Evolutionary conservation across 768 basidiomycete species (phyloP).

Genomic region (Leccinum sublutescens): DNA sequence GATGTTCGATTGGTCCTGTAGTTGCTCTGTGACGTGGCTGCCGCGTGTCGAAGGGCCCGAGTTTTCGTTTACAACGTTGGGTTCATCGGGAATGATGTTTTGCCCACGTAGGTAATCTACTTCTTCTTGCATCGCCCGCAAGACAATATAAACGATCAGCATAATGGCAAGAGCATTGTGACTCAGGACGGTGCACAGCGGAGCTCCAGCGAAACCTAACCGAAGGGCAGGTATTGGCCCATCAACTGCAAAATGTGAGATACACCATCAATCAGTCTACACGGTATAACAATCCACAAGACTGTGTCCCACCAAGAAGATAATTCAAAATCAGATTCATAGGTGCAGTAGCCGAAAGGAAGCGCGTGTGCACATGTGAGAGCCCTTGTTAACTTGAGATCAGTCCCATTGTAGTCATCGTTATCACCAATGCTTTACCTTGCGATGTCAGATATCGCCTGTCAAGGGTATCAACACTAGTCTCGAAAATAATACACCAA

Average conservation of each 20-base stretch:
- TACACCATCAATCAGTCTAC: neutral
- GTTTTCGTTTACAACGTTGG: neutral
- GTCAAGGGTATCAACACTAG: slow-evolving; percentile 1
- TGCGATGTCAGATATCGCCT: slow-evolving; percentile 25
- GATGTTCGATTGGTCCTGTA: neutral
- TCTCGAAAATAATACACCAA: neutral
- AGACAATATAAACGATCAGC: slow-evolving; percentile 24
- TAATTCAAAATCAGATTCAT: slow-evolving; percentile 25
- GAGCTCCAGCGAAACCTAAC: slow-evolving; percentile 27
- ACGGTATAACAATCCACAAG: neutral
- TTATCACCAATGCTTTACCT: slow-evolving; percentile 6
- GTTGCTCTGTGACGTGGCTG: neutral
- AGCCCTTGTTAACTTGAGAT: slow-evolving; percentile 18
- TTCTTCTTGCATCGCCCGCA: slow-evolving; percentile 21
- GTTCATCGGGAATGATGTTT: slow-evolving; percentile 13
- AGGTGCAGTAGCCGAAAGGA: slow-evolving; percentile 25
- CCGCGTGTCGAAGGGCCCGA: neutral
- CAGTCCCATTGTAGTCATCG: neutral
- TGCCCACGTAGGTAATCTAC: slow-evolving; percentile 10
- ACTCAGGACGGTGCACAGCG: slow-evolving; percentile 27
- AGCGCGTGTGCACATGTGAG: slow-evolving; percentile 18
- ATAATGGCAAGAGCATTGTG: slow-evolving; percentile 23
- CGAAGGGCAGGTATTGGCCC: slow-evolving; percentile 27
- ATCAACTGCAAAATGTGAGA: slow-evolving; percentile 12
- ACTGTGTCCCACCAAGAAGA: slow-evolving; percentile 21